Evolutionary conservation across 768 basidiomycete genomes (phyloP), one percentile per base, ranked within the genome.

Genomic region (Gloeostereum incarnatum): DNA sequence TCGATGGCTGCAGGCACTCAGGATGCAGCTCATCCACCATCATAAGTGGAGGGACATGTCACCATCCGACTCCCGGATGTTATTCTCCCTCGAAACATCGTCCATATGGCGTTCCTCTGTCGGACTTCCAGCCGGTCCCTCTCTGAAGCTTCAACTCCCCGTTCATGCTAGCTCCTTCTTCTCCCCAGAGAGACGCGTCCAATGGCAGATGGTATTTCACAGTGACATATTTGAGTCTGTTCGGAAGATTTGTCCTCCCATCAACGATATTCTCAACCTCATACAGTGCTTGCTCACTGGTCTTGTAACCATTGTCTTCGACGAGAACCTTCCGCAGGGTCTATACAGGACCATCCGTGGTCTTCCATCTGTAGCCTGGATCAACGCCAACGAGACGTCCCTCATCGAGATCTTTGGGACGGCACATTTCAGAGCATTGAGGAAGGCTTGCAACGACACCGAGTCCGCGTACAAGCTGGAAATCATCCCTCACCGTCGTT

Each of bases 191-290:
- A 66, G 86, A 48, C 75, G 83, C 43, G 73, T 88, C 32, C 85
- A 88, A 54, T 90, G 87, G 86, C 76, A 88, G 56, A 87, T 88
- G 85, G 83, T 87, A 49, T 90, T 90, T 54, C 85, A 81, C 54
- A 75, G 73, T 50, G 80, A 81, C 57, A 74, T 77, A 36, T 83
- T 82, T 59, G 78, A 79, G 50, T 78, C 75, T 20, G 70, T 80
- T 40, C 68, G 80, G 23, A 78, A 79, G 56, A 72, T 78, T 47
- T 73, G 75, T 39, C 70, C 73, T 21, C 81, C 81, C 34, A 71
- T 83, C 55, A 75, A 70, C 57, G 80, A 82, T 55, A 77, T 83
- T 47, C 63, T 82, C 42, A 69, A 69, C 54, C 68, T 83, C 41
- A 54, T 82, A 27, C 81, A 83, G 51, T 83, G 81, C 49, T 75